Evolutionary conservation across 768 basidiomycete genomes (phyloP), one percentile per base, ranked within the genome.

Genomic region (Boletus vermiculosoides): DNA sequence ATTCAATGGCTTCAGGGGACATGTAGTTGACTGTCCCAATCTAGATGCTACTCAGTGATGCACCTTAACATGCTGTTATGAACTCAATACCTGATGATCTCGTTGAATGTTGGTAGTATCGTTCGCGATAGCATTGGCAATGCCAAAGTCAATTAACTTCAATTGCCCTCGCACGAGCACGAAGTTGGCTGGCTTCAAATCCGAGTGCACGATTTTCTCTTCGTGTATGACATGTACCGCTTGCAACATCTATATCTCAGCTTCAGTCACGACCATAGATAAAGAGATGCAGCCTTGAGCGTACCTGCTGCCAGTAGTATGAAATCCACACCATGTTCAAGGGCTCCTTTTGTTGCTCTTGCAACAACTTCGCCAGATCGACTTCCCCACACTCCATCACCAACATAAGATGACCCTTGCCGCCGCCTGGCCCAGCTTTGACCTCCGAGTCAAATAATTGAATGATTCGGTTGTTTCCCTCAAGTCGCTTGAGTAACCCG

Each of bases 131-230:
- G 95, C 95, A 69, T 98, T 98, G 15, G 96, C 95, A 66, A 99
- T 99, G n/a, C 96, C 96, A 67, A 99, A 99, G 71, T 99, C 96
- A 62, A 99, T 99, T 60, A 99, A 77, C 80, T 99, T 99, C 55
- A 99, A 78, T 62, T 93, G 89, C 6, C 96, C 96, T 56, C 88
- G 87, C 54, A 98, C 96, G 31, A 99, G 79, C 22, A 99, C 95
- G 63, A 99, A 99, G 73, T 99, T 99, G 4, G 97, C 96, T 7
- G 96, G 96, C 71, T 99, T 99, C 54, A 98, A 80, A 73, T 99
- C 96, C 20, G 95, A 96, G 73, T 99, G 96, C 3, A 99, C 96
- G 59, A 99, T 97, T 74, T 96, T 96, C 75, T 97, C 94, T 61
- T 96, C 92, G 67, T 99, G 96, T 52, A 98, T 96, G 54, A 98